A percentile compares a stretch with the other conserved stretches of the same genome.
phyloP scores from a whole-genome alignment of 257 asterid species.

The Lithospermum erythrorhizon region DNA sequence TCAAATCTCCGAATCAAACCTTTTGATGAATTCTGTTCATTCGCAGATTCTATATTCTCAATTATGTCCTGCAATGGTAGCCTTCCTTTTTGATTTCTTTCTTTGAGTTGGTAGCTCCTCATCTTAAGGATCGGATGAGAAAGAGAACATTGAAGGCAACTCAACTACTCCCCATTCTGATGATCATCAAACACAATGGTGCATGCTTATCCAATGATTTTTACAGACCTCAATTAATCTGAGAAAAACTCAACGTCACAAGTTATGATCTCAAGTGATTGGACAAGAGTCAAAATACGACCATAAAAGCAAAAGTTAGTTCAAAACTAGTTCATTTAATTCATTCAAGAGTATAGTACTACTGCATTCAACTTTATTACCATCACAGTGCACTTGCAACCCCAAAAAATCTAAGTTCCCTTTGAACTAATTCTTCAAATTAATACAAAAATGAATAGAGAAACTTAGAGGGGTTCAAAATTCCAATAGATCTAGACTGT shows the following conservation, averaged over 20 bases:
- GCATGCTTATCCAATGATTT: not conserved
- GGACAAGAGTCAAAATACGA: not conserved
- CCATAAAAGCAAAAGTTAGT: not conserved
- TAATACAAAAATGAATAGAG: too few relatives aligned
- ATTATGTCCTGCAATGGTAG: constrained; percentile 16
- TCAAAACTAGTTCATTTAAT: not conserved
- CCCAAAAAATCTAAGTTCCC: too few relatives aligned
- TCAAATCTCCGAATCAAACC: constrained; percentile 15
- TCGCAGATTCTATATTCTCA: constrained; percentile 22
- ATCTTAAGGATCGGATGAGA: constrained; percentile 26
- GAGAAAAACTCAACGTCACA: not conserved
- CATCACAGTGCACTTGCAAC: not conserved
- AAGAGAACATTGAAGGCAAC: constrained; percentile 25
- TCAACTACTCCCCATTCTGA: not conserved
- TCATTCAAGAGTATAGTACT: not conserved
- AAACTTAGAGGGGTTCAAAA: too few relatives aligned
- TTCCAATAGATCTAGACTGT: not conserved
- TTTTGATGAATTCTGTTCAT: constrained; percentile 20
- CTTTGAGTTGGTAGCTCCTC: constrained; percentile 23
- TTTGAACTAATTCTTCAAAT: not conserved
- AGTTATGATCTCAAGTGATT: too few relatives aligned
- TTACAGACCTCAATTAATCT: not conserved
- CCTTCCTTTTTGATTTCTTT: constrained; percentile 14
- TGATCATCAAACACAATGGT: not conserved
- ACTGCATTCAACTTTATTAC: not conserved